phyloP scores from a whole-genome alignment of 2,329 filamentous ascomycete species.

The Fusarium luffae region DNA sequence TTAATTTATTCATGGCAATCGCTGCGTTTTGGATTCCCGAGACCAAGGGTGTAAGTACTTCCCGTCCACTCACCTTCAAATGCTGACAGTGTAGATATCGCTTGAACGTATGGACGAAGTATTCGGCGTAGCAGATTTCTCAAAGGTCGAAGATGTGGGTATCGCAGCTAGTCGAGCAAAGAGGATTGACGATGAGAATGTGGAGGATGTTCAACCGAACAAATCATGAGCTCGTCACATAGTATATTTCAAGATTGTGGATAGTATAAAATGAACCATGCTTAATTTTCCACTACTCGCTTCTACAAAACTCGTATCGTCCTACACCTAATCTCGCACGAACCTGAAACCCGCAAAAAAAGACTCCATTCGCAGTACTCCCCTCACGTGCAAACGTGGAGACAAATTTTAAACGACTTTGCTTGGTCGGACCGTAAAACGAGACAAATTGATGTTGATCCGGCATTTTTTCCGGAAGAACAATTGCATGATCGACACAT shows the following conservation, averaged over 20 bases:
- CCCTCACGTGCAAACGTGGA: background rate
- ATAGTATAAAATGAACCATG: background rate
- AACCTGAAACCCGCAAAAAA: background rate
- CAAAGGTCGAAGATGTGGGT: slow-evolving; percentile 28
- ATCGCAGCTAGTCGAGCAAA: slow-evolving; percentile 15
- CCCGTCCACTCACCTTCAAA: fast-evolving
- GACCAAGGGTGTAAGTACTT: slow-evolving; percentile 62
- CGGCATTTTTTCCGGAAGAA: background rate
- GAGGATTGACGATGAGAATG: slow-evolving; percentile 26
- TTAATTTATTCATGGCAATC: slow-evolving; percentile 67
- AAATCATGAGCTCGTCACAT: background rate
- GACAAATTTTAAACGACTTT: background rate
- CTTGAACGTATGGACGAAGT: slow-evolving; percentile 37
- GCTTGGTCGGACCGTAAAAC: background rate
- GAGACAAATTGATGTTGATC: background rate
- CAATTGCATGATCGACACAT: background rate
- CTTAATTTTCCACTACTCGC: too few relatives aligned
- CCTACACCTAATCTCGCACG: background rate
- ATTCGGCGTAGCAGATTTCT: slow-evolving; percentile 32
- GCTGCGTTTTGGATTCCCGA: slow-evolving; percentile 61
- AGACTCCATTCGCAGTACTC: background rate
- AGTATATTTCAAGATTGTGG: background rate
- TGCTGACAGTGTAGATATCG: slow-evolving; percentile 19
- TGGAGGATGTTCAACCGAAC: slow-evolving; percentile 2
- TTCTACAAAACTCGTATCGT: background rate